Evolutionary conservation across 441 rosid species (phyloP).

Genomic region (Populus trichocarpa): DNA sequence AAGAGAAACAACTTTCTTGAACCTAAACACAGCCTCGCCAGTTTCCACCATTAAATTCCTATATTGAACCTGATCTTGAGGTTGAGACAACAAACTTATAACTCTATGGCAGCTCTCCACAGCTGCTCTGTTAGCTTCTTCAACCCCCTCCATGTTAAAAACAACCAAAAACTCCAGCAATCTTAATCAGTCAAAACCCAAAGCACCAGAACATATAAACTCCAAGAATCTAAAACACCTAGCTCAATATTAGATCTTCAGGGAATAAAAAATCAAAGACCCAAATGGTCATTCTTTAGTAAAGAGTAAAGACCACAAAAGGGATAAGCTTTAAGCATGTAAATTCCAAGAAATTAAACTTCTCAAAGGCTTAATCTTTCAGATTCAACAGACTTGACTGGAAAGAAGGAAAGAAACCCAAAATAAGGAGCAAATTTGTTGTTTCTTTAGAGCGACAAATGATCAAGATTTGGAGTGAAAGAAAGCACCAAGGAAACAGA

Average conservation of each 20-base stretch:
- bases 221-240: slow-evolving; percentile 10
- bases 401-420: slow-evolving; percentile 7
- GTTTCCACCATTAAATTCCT: slow-evolving; percentile 62
- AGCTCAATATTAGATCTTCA: slow-evolving; percentile 17
- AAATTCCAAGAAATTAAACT: slow-evolving; percentile 9
- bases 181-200: slow-evolving; percentile 25
- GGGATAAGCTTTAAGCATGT: slow-evolving; percentile 2
- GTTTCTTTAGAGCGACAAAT: slow-evolving; percentile 9
- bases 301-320: slow-evolving; percentile 15
- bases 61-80: slow-evolving; percentile 50
- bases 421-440: slow-evolving; percentile 4
- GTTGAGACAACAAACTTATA: slow-evolving; percentile 48
- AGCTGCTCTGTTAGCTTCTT: slow-evolving; percentile 77
- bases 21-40: slow-evolving; percentile 77
- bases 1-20: slow-evolving; percentile 73
- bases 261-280: slow-evolving; percentile 18
- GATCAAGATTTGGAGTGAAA: slow-evolving; percentile 8
- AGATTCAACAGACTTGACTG: slow-evolving; percentile 11
- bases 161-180: slow-evolving; percentile 11
- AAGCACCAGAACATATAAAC: slow-evolving; percentile 21
- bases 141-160: slow-evolving; percentile 74
- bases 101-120: slow-evolving; percentile 66
- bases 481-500: slow-evolving; percentile 28
- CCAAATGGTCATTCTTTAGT: slow-evolving; percentile 28
- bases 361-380: neutral